phyloP scores from a whole-genome alignment of 768 basidiomycete genomes.

The Leucocoprinus leucothites region DNA sequence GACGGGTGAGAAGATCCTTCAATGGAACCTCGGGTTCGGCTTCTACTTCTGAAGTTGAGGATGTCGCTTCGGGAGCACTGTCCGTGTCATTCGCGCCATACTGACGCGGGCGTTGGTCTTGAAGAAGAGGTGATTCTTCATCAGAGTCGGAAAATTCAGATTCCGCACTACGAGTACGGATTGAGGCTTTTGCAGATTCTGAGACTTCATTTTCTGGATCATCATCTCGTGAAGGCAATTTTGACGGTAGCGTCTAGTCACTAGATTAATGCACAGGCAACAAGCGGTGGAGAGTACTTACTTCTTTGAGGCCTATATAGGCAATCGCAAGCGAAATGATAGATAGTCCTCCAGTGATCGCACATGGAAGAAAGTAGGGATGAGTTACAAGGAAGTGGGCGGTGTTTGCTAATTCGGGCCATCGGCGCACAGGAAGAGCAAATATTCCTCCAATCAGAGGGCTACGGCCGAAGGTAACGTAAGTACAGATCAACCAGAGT shows the following conservation, averaged over 20 bases:
- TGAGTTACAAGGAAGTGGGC: constrained; percentile 22
- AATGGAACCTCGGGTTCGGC: constrained; percentile 11
- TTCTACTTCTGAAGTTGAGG: constrained; percentile 8
- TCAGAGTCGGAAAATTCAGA: background rate
- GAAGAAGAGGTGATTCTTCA: constrained; percentile 5
- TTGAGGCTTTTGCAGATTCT: background rate
- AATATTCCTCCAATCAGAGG: constrained; percentile 32
- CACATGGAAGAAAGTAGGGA: constrained; percentile 37
- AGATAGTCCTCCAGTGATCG: constrained; percentile 21
- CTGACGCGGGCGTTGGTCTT: background rate
- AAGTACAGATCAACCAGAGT: background rate
- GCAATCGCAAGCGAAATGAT: constrained; percentile 20
- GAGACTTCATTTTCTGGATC: background rate
- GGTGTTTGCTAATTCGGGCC: constrained; percentile 23
- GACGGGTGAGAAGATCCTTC: constrained; percentile 20
- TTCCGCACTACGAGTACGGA: background rate
- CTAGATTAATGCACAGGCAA: background rate
- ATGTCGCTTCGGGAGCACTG: background rate
- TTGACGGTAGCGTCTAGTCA: constrained; percentile 13
- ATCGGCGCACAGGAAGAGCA: constrained; percentile 24
- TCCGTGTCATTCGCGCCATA: constrained; percentile 12
- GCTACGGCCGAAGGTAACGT: constrained; percentile 9
- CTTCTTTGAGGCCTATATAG: constrained; percentile 26
- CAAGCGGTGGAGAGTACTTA: constrained; percentile 5
- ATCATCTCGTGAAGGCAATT: background rate